Base-by-base conservation (phyloP, 148 eudicot genomes). In the Amaranthus hypochondriacus region DNA sequence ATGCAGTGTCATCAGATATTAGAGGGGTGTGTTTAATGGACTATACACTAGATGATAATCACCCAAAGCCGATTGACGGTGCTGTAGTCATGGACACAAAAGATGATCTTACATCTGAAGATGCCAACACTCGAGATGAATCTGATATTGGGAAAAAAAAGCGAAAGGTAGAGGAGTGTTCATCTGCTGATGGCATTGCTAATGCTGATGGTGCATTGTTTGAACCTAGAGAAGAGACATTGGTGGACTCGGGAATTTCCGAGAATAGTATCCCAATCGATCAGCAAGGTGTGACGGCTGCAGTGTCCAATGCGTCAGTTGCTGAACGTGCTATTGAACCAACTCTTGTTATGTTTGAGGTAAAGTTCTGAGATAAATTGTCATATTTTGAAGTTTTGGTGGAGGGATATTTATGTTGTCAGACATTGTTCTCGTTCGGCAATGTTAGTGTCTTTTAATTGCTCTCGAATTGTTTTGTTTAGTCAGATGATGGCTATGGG, bases 271-370 rank as follows among this genome's bases (percentile, higher is more conserved):
- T 77, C 48, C 14, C 60, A 73, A 80, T 84, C 62, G 93, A 86
- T 57, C 72, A 69, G 77, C 87, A 83, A 79, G 89, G 84, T 70
- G 87, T 71, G 72, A 76, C 75, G 73, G 77, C 78, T 62, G 86
- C 68, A 1, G 79, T 87, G 60, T 84, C 86, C 68, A 92, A 87
- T 85, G 86, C 92, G 75, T 92, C 96, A 68, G 86, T 86, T 62
- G 90, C 96, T 72, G 99, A 95, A 84, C 92, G 97, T 77, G 89
- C 85, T 42, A 84, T 95, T 82, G 99, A 95, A 85, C 97, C 97
- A 70, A 87, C 96, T 69, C 96, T 95, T 71, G 99, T 95, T 70
- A 90, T 90, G 97, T 82, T 92, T 81, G 96, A 90, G 96, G 99
- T 95, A 89, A 70, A 39, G 57, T 28, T 68, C 11, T 39, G 15